Evolutionary conservation across 306 rosid genomes (phyloP).

Genomic region (Castanea crenata): DNA sequence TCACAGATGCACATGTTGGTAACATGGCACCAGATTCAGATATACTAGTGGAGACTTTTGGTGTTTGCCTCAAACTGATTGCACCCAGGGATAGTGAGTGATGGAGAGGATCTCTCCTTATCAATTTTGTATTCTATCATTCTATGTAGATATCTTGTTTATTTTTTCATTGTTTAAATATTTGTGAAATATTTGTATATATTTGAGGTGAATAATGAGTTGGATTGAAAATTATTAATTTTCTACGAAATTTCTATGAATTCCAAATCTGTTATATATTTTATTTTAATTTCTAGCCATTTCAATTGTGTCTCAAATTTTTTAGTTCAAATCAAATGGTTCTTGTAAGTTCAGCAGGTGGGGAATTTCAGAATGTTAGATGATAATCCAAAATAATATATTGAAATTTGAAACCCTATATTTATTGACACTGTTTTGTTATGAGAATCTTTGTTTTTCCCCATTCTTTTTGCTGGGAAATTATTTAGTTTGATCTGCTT

Average conservation of each 20-base stretch:
- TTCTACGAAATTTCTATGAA: background rate
- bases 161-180: background rate
- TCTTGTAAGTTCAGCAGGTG: background rate
- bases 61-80: background rate
- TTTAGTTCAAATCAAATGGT: background rate
- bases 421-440: background rate
- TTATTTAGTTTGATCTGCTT: too few relatives aligned
- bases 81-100: background rate
- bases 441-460: background rate
- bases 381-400: too few relatives aligned
- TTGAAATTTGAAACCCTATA: too few relatives aligned
- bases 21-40: background rate
- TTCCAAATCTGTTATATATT: background rate
- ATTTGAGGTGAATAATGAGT: constrained; percentile 12
- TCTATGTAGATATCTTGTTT: background rate
- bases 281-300: too few relatives aligned
- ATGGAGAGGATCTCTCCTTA: too few relatives aligned
- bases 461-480: background rate
- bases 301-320: background rate
- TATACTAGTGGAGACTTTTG: too few relatives aligned
- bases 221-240: background rate
- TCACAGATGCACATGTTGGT: background rate
- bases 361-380: background rate
- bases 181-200: background rate
- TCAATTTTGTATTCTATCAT: too few relatives aligned